phyloP scores from a whole-genome alignment of 2,329 filamentous ascomycete genomes.

The Cadophora sp. region DNA sequence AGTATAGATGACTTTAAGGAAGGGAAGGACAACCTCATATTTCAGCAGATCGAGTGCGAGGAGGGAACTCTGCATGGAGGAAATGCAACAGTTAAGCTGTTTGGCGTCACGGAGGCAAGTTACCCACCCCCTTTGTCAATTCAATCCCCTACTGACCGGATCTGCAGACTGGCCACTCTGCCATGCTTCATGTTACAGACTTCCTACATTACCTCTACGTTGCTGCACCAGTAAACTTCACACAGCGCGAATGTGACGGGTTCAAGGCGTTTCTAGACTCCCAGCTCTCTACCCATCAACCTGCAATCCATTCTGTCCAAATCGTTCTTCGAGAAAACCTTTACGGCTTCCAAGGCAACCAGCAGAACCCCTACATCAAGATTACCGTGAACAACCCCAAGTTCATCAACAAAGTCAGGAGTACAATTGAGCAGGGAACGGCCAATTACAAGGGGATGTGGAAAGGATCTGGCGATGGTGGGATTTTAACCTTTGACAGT shows the following conservation, averaged over 20 bases:
- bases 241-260: slow-evolving; percentile 74
- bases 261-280: slow-evolving; percentile 84
- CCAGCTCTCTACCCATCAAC: slow-evolving; percentile 75
- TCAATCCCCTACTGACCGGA: slow-evolving; percentile 29
- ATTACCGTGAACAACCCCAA: slow-evolving; percentile 92
- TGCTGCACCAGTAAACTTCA: slow-evolving; percentile 83
- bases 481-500: slow-evolving; percentile 91
- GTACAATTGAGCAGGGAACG: slow-evolving; percentile 73
- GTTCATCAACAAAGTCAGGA: slow-evolving; percentile 77
- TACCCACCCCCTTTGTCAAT: neutral
- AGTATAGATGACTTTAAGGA: slow-evolving; percentile 66
- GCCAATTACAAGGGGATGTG: slow-evolving; percentile 94
- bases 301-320: slow-evolving; percentile 79
- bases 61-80: slow-evolving; percentile 84
- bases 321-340: slow-evolving; percentile 89
- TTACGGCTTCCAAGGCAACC: slow-evolving; percentile 92
- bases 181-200: slow-evolving; percentile 91
- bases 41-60: slow-evolving; percentile 95
- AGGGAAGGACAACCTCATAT: slow-evolving; percentile 74
- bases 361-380: slow-evolving; percentile 90
- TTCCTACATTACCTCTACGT: slow-evolving; percentile 98
- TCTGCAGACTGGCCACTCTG: slow-evolving; percentile 76
- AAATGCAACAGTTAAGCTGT: slow-evolving; percentile 83
- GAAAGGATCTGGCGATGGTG: slow-evolving; percentile 70
- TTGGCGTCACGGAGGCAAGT: slow-evolving; percentile 83